Conservation (phyloP, 2,329 filamentous ascomycete species). For the Aspergillus sp. region DNA sequence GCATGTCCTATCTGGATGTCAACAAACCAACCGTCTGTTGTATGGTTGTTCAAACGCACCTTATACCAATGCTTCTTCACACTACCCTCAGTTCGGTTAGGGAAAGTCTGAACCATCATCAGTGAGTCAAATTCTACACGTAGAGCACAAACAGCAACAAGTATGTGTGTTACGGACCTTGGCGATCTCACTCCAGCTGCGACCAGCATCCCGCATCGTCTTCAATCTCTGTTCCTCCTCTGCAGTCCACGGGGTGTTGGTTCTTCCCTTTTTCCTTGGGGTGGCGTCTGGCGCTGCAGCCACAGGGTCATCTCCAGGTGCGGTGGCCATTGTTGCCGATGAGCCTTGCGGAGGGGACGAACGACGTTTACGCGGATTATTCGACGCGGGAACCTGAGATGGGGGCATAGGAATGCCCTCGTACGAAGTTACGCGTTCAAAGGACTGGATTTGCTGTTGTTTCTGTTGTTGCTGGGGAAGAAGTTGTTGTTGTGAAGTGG, state of each 20-base stretch:
- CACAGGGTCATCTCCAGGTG: slow-evolving; percentile 28
- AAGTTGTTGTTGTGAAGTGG: slow-evolving; percentile 37
- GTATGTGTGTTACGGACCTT: slow-evolving; percentile 63
- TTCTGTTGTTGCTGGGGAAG: slow-evolving; percentile 33
- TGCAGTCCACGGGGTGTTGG: slow-evolving; percentile 98
- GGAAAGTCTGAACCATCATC: slow-evolving; percentile 68
- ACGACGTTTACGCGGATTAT: slow-evolving; percentile 48
- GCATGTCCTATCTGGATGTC: slow-evolving; percentile 74
- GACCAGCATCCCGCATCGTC: slow-evolving; percentile 87
- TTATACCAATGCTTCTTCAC: slow-evolving; percentile 99
- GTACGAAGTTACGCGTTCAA: slow-evolving; percentile 35
- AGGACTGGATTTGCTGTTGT: slow-evolving; percentile 32
- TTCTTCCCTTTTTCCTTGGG: slow-evolving; percentile 80
- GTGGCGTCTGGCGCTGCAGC: slow-evolving; percentile 29
- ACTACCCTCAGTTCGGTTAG: slow-evolving; percentile 88
- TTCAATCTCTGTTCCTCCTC: slow-evolving; percentile 91
- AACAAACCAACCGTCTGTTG: slow-evolving; percentile 2
- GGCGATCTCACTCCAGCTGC: slow-evolving; percentile 96
- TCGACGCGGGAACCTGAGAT: slow-evolving; percentile 33
- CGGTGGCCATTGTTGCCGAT: slow-evolving; percentile 37
- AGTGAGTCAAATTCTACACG: neutral
- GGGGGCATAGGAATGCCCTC: slow-evolving; percentile 44
- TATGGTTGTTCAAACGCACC: slow-evolving; percentile 50
- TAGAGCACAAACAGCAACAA: neutral
- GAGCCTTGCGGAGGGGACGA: slow-evolving; percentile 39